These are phyloP conservation scores for Fabrea salina DNA, from an alignment of 169 alveolate genomes.

Conservation along the genomic window DNA sequence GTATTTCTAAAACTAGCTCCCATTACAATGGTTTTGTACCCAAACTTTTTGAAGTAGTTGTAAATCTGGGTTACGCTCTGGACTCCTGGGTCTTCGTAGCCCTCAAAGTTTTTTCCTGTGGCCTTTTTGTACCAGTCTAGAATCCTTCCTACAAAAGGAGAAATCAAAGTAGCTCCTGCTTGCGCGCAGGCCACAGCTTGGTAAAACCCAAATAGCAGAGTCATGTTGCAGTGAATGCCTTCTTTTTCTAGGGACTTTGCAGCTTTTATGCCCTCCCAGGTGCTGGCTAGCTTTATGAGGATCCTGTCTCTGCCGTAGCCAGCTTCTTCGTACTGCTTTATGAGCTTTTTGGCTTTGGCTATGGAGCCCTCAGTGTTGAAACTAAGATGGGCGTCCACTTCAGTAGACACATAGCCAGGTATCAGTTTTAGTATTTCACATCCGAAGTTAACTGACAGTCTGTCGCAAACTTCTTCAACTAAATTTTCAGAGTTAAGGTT, in stretches of 20 bases:
- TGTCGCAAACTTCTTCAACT: conserved; percentile 53
- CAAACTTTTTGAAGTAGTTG: conserved; percentile 72
- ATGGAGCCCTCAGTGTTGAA: conserved; percentile 69
- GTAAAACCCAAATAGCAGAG: conserved; percentile 68
- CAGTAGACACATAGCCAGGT: conserved; percentile 84
- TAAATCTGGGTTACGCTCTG: conserved; percentile 61
- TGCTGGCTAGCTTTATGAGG: conserved; percentile 79
- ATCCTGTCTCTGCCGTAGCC: conserved; percentile 74
- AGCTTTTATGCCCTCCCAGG: conserved; percentile 90
- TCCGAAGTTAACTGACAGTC: conserved; percentile 75
- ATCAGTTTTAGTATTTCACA: conserved; percentile 68
- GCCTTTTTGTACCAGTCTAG: conserved; percentile 75
- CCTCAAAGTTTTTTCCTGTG: conserved; percentile 45
- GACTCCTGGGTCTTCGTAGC: conserved; percentile 83
- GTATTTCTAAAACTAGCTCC: conserved; percentile 83
- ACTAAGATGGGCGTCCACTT: conserved; percentile 80
- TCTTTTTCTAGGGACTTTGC: conserved; percentile 68
- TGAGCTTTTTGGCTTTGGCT: conserved; percentile 63
- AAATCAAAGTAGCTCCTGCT: conserved; percentile 78
- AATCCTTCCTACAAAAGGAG: conserved; percentile 88
- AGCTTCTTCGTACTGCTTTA: conserved; percentile 60
- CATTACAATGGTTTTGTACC: conserved; percentile 78
- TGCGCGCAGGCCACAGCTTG: conserved; percentile 86
- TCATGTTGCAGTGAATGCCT: conserved; percentile 79
- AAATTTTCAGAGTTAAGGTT: background rate